Evolutionary conservation across 345 rosid genomes (phyloP).

Genomic region (Melaleuca quinquenervia): DNA sequence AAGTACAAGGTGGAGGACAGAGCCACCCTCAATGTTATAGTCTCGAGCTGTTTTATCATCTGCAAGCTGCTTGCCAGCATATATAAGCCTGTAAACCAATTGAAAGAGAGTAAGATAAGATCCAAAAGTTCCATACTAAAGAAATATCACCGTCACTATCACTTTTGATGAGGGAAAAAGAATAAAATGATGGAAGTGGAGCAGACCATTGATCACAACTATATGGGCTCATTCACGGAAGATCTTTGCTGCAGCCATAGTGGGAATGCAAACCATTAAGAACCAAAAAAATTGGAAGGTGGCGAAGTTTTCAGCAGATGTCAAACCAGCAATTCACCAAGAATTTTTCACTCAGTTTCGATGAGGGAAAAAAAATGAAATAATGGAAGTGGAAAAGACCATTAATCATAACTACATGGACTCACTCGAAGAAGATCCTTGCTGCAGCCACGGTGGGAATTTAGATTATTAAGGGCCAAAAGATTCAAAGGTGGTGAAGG

Average conservation of each 20-base stretch:
- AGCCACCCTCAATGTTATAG: constrained; percentile 93
- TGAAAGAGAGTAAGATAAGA: background rate
- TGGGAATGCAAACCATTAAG: background rate
- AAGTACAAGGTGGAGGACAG: constrained; percentile 97
- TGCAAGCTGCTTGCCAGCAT: constrained; percentile 90
- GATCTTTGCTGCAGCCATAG: background rate
- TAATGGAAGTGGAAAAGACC: background rate
- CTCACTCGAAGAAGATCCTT: background rate
- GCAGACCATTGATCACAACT: background rate
- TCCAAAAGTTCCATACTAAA: background rate
- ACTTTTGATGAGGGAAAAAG: background rate
- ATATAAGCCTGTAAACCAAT: constrained; percentile 52
- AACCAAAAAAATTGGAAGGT: background rate
- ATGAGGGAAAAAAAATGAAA: background rate
- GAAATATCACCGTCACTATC: background rate
- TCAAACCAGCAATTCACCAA: background rate
- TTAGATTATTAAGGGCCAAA: background rate
- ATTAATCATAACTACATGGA: background rate
- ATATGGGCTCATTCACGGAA: background rate
- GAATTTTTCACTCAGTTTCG: background rate
- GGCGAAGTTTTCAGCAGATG: background rate
- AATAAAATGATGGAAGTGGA: background rate
- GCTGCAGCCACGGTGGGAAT: background rate
- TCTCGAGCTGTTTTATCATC: constrained; percentile 93
- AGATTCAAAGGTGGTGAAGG: background rate